A percentile compares a stretch with the other conserved stretches of the same genome.
phyloP scores from a whole-genome alignment of 163 green algal species.

The Scenedesmus sp. region DNA sequence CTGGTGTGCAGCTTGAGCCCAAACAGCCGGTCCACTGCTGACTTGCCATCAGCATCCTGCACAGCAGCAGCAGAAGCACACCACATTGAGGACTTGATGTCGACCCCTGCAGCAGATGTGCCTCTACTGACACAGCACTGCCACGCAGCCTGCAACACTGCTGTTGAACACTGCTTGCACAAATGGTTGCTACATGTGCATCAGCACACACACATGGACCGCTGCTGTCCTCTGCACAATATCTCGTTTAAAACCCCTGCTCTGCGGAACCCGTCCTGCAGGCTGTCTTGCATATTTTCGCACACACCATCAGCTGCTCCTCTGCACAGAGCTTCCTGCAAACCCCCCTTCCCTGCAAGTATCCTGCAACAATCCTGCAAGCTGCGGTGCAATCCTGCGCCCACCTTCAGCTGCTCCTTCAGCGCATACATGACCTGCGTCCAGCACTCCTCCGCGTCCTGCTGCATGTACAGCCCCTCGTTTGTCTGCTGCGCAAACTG shows the following conservation, averaged over 20 bases:
- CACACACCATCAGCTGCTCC: no score
- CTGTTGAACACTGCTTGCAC: no score
- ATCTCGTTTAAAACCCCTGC: no score
- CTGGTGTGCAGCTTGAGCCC: conserved; percentile 76
- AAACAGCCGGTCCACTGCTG: conserved; percentile 85
- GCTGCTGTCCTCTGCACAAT: no score
- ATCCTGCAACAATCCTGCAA: conserved; percentile 5
- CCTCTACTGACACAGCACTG: background rate
- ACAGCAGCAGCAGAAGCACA: background rate
- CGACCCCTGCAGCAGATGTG: background rate
- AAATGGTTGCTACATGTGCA: no score
- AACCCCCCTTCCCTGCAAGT: background rate
- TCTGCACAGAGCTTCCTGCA: background rate
- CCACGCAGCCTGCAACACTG: background rate
- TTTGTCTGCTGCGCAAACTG: conserved; percentile 93
- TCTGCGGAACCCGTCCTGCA: no score
- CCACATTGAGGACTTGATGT: background rate
- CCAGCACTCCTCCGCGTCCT: conserved; percentile 99
- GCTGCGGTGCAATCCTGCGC: background rate
- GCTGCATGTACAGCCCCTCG: conserved; percentile 89
- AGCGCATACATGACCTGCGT: conserved; percentile 88
- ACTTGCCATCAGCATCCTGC: conserved; percentile 56
- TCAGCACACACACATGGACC: no score
- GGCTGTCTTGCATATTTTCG: background rate
- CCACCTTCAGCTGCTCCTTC: conserved; percentile 77